Evolutionary conservation across 768 basidiomycete genomes (phyloP).

Genomic region (Termitomyces sp.): DNA sequence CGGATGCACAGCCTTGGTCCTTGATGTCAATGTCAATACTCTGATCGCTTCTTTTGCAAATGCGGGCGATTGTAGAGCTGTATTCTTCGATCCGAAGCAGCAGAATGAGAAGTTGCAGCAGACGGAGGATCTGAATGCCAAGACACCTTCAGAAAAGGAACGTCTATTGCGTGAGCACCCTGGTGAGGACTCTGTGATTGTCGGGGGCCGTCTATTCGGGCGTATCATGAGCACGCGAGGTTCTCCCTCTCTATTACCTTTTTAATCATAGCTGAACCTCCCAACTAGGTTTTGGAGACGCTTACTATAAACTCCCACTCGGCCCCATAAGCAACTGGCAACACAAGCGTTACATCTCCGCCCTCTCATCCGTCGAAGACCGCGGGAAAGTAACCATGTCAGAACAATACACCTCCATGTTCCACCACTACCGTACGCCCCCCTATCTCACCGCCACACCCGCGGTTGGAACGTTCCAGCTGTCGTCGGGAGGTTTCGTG

Average conservation of each 20-base stretch:
- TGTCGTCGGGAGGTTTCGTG: conserved; percentile 38
- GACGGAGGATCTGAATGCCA: conserved; percentile 33
- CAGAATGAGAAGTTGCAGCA: conserved; percentile 12
- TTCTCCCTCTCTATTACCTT: conserved; percentile 6
- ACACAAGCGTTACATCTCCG: conserved; percentile 31
- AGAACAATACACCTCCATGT: conserved; percentile 29
- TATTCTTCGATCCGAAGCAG: background rate
- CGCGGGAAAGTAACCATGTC: conserved; percentile 30
- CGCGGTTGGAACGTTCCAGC: conserved; percentile 34
- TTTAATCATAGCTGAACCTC: background rate
- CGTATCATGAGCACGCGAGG: conserved; percentile 37
- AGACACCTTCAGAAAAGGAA: conserved; percentile 26
- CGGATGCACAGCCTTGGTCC: conserved; percentile 31
- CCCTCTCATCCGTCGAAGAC: conserved; percentile 29
- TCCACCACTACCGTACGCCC: conserved; percentile 51
- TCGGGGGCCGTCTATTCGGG: conserved; percentile 33
- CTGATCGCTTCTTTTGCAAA: conserved; percentile 26
- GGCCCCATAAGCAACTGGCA: conserved; percentile 24
- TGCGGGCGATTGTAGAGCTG: conserved; percentile 23
- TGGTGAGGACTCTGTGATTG: conserved; percentile 27
- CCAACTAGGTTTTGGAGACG: conserved; percentile 32
- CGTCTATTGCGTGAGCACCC: conserved; percentile 31
- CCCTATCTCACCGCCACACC: conserved; percentile 56
- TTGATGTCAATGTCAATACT: conserved; percentile 26
- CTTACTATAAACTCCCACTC: conserved; percentile 33